Conservation (phyloP, 2,329 filamentous ascomycete genomes). For the Pestalotiopsis sp. region DNA sequence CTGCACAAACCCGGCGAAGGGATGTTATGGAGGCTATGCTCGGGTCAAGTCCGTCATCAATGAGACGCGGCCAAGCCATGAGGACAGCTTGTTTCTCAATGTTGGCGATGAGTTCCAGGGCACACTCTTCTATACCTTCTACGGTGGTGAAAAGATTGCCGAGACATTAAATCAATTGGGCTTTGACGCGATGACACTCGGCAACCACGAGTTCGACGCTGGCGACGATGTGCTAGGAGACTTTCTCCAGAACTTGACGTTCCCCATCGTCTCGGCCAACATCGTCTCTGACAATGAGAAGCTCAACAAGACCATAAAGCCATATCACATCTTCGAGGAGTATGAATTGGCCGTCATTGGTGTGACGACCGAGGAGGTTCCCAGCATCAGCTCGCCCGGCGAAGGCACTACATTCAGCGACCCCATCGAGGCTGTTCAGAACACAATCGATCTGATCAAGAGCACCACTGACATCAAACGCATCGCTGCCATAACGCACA, state of each 20-base stretch:
- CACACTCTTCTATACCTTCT: constrained; percentile 69
- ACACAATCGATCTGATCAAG: constrained; percentile 63
- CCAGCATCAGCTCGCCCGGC: constrained; percentile 61
- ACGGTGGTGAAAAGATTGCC: constrained; percentile 69
- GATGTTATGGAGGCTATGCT: constrained; percentile 67
- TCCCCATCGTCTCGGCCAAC: constrained; percentile 66
- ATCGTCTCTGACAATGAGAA: constrained; percentile 61
- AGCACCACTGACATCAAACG: constrained; percentile 64
- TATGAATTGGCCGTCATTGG: constrained; percentile 66
- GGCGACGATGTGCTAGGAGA: constrained; percentile 64
- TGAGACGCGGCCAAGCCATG: constrained; percentile 55
- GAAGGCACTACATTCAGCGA: constrained; percentile 61
- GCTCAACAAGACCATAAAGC: constrained; percentile 65
- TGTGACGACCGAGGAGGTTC: constrained; percentile 62
- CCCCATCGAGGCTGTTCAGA: constrained; percentile 59
- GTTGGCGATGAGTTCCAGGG: constrained; percentile 73
- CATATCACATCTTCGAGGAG: constrained; percentile 65
- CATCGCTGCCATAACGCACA: constrained; percentile 68
- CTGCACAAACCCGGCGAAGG: constrained; percentile 56
- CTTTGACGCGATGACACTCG: constrained; percentile 70
- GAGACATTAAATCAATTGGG: constrained; percentile 65
- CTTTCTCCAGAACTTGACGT: constrained; percentile 65
- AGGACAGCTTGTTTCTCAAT: constrained; percentile 66
- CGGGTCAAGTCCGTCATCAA: constrained; percentile 65
- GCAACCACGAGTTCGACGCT: constrained; percentile 69